phyloP scores from a whole-genome alignment of 257 asterid species.

The Lycium ferocissimum region DNA sequence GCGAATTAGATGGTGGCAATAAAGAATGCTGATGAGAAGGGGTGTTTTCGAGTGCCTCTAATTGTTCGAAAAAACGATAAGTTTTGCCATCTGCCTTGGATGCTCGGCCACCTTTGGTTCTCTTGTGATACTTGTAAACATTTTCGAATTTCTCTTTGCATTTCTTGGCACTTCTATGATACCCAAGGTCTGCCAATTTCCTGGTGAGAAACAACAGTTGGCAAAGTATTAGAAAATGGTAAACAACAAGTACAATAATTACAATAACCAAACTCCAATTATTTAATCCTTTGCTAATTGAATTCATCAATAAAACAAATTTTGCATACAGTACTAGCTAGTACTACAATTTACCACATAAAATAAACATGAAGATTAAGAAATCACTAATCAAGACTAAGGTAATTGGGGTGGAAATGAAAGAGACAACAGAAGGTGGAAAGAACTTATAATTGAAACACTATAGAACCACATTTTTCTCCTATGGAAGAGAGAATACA shows the following conservation, averaged over 20 bases:
- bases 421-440: constrained; percentile 28
- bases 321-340: not conserved
- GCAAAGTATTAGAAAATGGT: constrained; percentile 18
- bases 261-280: not conserved
- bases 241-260: not conserved
- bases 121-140: constrained; percentile 84
- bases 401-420: constrained; percentile 24
- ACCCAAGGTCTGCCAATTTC: constrained; percentile 97
- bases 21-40: constrained; percentile 31
- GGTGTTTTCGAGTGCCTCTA: constrained; percentile 70
- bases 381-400: constrained; percentile 22
- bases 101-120: constrained; percentile 92
- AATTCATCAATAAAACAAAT: constrained; percentile 37
- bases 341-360: constrained; percentile 40
- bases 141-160: constrained; percentile 97
- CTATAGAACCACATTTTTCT: constrained; percentile 38
- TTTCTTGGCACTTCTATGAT: constrained; percentile 75
- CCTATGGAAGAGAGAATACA: constrained; percentile 25
- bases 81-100: constrained; percentile 82
- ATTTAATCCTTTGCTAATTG: constrained; percentile 16
- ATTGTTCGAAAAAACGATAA: constrained; percentile 86
- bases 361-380: constrained; percentile 47
- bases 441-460: constrained; percentile 26
- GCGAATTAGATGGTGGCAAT: constrained; percentile 29
- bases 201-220: constrained; percentile 48